A percentile compares a stretch with the other conserved stretches of the same genome.
phyloP scores from a whole-genome alignment of 257 asterid genomes.

The Leonotis leonurus region DNA sequence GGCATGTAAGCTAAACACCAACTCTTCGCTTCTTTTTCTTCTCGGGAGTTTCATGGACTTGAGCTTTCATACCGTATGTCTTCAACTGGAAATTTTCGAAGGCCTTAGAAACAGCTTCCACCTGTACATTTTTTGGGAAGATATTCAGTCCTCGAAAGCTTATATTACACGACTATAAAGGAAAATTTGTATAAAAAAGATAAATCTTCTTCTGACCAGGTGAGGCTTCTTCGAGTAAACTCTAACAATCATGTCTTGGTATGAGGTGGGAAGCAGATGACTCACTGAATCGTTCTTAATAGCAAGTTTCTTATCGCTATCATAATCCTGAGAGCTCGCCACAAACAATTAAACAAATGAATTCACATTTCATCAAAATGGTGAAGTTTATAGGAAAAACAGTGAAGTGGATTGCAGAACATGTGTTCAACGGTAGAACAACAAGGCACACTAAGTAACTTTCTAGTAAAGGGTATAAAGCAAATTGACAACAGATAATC shows the following conservation, averaged over 20 bases:
- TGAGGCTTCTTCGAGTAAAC: conserved; percentile 69
- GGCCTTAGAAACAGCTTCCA: conserved; percentile 65
- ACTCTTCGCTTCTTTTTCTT: conserved; percentile 44
- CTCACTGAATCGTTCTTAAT: conserved; percentile 52
- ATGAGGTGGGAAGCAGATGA: conserved; percentile 73
- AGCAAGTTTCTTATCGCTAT: conserved; percentile 35
- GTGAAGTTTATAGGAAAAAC: not conserved
- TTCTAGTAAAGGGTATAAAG: not conserved
- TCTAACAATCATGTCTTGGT: conserved; percentile 83
- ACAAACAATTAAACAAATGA: not conserved
- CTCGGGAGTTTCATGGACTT: conserved; percentile 78
- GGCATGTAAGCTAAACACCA: conserved; percentile 11
- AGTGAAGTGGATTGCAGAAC: no score
- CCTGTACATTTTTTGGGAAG: conserved; percentile 33
- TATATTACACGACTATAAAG: not conserved
- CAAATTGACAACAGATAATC: not conserved
- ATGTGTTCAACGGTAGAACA: no score
- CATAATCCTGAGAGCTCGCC: conserved; percentile 47
- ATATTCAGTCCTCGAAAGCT: not conserved
- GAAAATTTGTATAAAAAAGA: not conserved
- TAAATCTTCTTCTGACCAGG: conserved; percentile 42
- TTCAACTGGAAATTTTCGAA: conserved; percentile 69
- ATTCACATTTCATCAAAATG: not conserved
- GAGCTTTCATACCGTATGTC: conserved; percentile 65
- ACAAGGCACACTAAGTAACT: not conserved